These are phyloP conservation scores for Colletotrichum endophyticum DNA, from an alignment of 2,329 filamentous ascomycete species.

Conservation along the genomic window DNA sequence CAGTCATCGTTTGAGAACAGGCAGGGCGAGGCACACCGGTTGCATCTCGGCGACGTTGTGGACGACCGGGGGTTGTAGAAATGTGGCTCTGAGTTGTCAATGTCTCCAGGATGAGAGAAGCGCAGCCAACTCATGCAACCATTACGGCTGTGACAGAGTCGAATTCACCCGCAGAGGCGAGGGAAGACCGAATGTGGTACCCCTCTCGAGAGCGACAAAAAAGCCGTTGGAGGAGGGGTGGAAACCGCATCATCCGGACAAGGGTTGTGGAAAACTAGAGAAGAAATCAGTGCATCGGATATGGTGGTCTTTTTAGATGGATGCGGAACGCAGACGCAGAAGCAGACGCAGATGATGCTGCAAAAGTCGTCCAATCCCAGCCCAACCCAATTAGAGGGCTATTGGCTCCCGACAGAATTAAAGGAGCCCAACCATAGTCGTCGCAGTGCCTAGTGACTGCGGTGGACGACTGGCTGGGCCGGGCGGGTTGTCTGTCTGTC, in stretches of 20 bases:
- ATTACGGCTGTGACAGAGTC: slow-evolving; percentile 8
- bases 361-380: slow-evolving; percentile 17
- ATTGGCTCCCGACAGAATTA: slow-evolving; percentile 15
- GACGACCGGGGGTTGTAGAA: not conserved
- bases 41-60: slow-evolving; percentile 3
- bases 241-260: slow-evolving; percentile 3
- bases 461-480: not conserved
- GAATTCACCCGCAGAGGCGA: slow-evolving; percentile 1
- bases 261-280: not conserved
- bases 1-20: not conserved
- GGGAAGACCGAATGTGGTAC: not conserved
- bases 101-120: not conserved
- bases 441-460: not conserved
- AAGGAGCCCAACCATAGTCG: slow-evolving; percentile 7
- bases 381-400: slow-evolving; percentile 17
- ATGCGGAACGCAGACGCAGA: not conserved
- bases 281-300: not conserved
- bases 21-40: slow-evolving; percentile 10
- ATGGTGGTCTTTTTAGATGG: not conserved
- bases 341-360: not conserved
- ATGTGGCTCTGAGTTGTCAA: slow-evolving; percentile 22
- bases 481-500: not conserved
- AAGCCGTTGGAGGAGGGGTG: not conserved
- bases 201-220: not conserved
- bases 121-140: slow-evolving; percentile 23